Base-by-base conservation (phyloP, 2,329 filamentous ascomycete genomes). In the Coniella vitis region DNA sequence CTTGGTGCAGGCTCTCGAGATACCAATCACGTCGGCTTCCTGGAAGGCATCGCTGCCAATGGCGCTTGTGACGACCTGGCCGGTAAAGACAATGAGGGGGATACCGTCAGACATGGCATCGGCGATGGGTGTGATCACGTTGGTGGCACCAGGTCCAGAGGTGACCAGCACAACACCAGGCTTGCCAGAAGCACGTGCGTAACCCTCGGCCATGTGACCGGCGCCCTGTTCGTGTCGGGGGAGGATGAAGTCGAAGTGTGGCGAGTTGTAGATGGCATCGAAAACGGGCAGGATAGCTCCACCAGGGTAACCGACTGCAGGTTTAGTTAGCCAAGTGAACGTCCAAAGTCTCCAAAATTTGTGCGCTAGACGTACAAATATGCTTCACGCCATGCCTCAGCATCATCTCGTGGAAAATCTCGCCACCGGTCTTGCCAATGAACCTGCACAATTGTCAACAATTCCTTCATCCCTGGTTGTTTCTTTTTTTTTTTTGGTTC, bases 371-470 rank as follows among this genome's bases (percentile, higher is more conserved):
- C 88, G 64, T 76, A 95, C 89, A 97, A 63, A 97, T 80, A 67
- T 96, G 89, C 73, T 96, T 93, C 49, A 98, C 91, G 59, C 76
- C 80, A 60, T 91, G 87, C 63, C 91, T 79, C 54, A 95, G 77
- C 90, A 98, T 96, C 91, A 97, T 97, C 72, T 97, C 91, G 69
- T 97, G 90, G 70, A 97, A 95, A 60, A 97, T 96, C 69, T 96
- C 85, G 64, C 93, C 93, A 64, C 93, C 91, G 43, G 83, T 95
- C 77, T 90, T 91, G 55, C 91, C 91, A 63, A 97, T 89, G 68
- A 97, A 95, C 53, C 84, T 88, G 57, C 48, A 50, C 29, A 16
- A 20, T 29, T 29, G 25, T 29, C 25, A 29, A 29, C 10, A 29
- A 29, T 10, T 29, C 10, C 25, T n/a, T n/a, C n/a, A n/a, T n/a